Conservation (phyloP, 768 basidiomycete genomes). For the Pleurotus platypus region DNA sequence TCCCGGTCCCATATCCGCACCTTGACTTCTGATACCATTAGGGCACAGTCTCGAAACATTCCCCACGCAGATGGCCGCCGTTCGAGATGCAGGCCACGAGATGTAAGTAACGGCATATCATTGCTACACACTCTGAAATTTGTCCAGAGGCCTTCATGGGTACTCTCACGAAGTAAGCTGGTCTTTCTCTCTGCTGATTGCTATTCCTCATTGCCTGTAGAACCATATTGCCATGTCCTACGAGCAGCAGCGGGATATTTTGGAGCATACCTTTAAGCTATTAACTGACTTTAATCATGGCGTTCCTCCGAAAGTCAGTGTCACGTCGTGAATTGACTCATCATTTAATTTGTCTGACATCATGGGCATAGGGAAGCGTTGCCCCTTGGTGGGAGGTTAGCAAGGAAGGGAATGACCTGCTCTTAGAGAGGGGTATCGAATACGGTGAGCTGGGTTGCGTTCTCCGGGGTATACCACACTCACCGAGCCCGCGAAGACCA, state of each 20-base stretch:
- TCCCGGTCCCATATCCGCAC: neutral
- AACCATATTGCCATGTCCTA: conserved; percentile 58
- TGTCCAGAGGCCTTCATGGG: conserved; percentile 55
- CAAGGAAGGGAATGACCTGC: conserved; percentile 58
- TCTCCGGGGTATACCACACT: conserved; percentile 11
- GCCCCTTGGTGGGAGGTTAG: conserved; percentile 83
- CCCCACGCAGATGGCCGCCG: conserved; percentile 63
- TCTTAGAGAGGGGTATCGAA: conserved; percentile 71
- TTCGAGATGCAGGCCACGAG: conserved; percentile 73
- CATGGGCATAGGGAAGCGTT: conserved; percentile 42
- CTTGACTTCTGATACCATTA: conserved; percentile 14
- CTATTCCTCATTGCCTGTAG: conserved; percentile 20
- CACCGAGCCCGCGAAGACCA: conserved; percentile 39
- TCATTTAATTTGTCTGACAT: neutral
- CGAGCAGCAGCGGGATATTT: conserved; percentile 68
- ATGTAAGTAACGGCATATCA: conserved; percentile 34
- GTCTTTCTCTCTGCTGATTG: neutral
- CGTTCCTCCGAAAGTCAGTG: conserved; percentile 41
- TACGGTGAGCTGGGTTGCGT: conserved; percentile 46
- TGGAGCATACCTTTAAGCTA: conserved; percentile 62
- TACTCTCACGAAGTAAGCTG: conserved; percentile 61
- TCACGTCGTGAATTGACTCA: neutral
- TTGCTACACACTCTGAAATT: neutral
- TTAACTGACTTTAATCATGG: conserved; percentile 65
- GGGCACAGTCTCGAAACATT: conserved; percentile 77